Conservation (phyloP, 768 basidiomycete genomes). For the Hygrophorus russula region DNA sequence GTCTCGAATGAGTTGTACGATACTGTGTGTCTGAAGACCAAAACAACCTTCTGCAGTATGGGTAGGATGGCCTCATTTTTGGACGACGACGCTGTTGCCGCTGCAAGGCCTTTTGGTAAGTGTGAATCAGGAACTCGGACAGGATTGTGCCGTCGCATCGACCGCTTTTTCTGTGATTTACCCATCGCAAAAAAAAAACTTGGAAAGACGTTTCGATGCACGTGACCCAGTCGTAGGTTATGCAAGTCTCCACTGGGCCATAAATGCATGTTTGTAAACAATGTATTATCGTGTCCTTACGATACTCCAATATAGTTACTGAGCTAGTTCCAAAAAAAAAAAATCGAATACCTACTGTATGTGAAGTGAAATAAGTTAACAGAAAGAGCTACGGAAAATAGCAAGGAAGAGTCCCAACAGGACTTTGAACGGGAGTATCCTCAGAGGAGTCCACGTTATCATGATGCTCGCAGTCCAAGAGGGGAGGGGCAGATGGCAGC, state of each 20-base stretch:
- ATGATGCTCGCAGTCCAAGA: constrained; percentile 9
- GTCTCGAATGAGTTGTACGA: constrained; percentile 2
- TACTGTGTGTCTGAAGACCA: not conserved
- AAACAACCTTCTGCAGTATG: constrained; percentile 76
- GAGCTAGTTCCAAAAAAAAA: no score
- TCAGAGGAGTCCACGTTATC: not conserved
- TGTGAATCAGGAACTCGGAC: constrained; percentile 91
- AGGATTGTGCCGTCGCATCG: constrained; percentile 85
- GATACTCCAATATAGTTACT: no score
- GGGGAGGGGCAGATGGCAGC: constrained; percentile 39
- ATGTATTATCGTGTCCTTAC: no score
- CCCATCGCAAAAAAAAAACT: constrained; percentile 46
- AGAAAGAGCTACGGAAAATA: no score
- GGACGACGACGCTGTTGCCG: constrained; percentile 60
- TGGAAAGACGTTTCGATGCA: no score
- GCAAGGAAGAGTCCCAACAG: no score
- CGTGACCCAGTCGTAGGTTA: no score
- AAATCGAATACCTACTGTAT: no score
- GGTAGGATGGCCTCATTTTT: constrained; percentile 77
- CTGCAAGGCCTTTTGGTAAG: constrained; percentile 69
- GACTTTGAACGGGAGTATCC: no score
- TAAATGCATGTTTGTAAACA: no score
- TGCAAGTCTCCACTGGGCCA: no score
- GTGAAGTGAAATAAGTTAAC: no score
- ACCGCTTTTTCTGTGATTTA: constrained; percentile 82